These are phyloP conservation scores for Wallacemonas sp. DNA, from an alignment of 208 protist genomes.

Conservation along the genomic window DNA sequence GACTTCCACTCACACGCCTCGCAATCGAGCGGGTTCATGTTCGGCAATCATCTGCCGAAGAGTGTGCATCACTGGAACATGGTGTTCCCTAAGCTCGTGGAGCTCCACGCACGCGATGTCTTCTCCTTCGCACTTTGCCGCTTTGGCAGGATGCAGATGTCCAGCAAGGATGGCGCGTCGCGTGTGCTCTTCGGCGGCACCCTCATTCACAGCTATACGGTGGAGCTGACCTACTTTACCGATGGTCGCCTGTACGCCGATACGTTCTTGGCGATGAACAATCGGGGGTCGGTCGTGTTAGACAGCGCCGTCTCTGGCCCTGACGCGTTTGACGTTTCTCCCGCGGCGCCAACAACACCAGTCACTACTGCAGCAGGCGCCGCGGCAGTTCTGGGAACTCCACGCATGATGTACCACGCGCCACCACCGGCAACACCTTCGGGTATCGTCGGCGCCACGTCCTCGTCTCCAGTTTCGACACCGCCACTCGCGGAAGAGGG, in stretches of 20 bases:
- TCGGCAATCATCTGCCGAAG: slow-evolving; percentile 84
- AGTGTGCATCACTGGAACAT: slow-evolving; percentile 87
- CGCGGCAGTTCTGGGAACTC: no score
- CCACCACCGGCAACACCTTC: no score
- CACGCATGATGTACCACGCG: no score
- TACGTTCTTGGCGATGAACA: slow-evolving; percentile 38
- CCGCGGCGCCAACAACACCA: not conserved
- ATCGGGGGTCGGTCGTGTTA: slow-evolving; percentile 26
- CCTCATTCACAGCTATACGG: slow-evolving; percentile 85
- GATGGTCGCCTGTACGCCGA: slow-evolving; percentile 66
- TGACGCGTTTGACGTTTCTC: not conserved
- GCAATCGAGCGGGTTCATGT: slow-evolving; percentile 90
- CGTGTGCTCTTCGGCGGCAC: slow-evolving; percentile 80
- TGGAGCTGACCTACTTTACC: slow-evolving; percentile 84
- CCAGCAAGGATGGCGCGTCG: slow-evolving; percentile 75
- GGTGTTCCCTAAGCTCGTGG: slow-evolving; percentile 72
- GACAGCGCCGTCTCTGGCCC: slow-evolving; percentile 17
- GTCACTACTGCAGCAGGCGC: no score
- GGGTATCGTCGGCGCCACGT: not conserved
- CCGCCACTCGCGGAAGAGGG: not conserved
- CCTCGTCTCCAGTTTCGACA: not conserved
- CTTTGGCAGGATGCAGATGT: slow-evolving; percentile 76
- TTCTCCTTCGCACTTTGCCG: slow-evolving; percentile 80
- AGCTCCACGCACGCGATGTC: slow-evolving; percentile 65
- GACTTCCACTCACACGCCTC: slow-evolving; percentile 95